Base-by-base conservation (phyloP, 176 grass and related monocot genomes). In the Phragmites australis region DNA sequence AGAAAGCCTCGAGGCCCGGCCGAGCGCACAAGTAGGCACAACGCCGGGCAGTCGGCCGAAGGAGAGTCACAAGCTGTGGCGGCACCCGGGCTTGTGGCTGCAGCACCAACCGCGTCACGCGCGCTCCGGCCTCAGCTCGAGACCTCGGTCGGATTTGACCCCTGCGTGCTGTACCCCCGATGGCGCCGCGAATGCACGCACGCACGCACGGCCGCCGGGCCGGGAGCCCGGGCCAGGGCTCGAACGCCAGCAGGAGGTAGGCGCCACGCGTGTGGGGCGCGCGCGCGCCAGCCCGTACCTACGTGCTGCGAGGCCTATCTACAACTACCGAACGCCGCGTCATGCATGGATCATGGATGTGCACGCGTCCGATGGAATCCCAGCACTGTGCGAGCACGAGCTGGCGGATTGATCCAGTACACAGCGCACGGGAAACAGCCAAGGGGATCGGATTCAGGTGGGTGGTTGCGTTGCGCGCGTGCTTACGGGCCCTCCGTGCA, bases 11-110 rank as follows among this genome's bases (percentile, higher is more conserved):
- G 56, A 25, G 13, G n/a, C n/a, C n/a, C n/a, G n/a, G n/a, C n/a
- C n/a, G n/a, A n/a, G n/a, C n/a, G n/a, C n/a, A n/a, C n/a, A n/a
- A n/a, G n/a, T n/a, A n/a, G n/a, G n/a, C n/a, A 8, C 30, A 32
- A 23, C 32, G 18, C 13, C 43, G 71, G 34, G 37, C 42, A 44
- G 75, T 85, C 67, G 75, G 67, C 76, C 75, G 56, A 31, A 65
- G 32, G 83, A 78, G 65, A 71, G 66, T 44, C 75, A 44, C 58
- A 66, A 25, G 44, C 37, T 25, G 37, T 13, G 40, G 57, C 52
- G 31, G 85, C 32, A 43, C 45, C 32, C 32, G 14, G 29, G 56
- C 18, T 79, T 78, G 86, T 78, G 86, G 86, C 80, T 41, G 67
- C 58, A 57, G 48, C 67, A 9, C 10, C 4, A 44, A 1, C 74